phyloP scores from a whole-genome alignment of 2,329 filamentous ascomycete species.

The Apiospora sp. region DNA sequence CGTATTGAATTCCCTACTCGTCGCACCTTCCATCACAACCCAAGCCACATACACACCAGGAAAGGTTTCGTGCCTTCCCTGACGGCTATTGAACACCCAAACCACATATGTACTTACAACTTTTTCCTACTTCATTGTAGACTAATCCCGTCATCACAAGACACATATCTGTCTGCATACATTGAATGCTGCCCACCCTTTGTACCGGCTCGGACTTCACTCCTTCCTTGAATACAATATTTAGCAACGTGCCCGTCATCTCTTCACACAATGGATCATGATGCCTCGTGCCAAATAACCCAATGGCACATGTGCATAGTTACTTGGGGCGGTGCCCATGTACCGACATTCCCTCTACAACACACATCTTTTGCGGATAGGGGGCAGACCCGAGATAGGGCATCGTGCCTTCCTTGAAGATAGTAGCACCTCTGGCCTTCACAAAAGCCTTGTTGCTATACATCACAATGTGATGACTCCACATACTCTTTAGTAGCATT shows the following conservation, averaged over 20 bases:
- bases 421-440: no score
- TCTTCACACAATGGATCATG: background rate
- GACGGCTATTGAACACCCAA: background rate
- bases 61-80: background rate
- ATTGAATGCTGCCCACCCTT: background rate
- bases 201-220: background rate
- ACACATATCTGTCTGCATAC: no score
- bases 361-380: no score
- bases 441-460: no score
- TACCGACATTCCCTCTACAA: background rate
- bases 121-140: background rate
- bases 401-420: background rate
- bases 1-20: background rate
- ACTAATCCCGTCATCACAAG: background rate
- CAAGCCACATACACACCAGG: background rate
- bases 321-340: background rate
- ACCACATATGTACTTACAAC: background rate
- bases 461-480: no score
- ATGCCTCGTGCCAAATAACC: background rate
- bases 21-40: background rate
- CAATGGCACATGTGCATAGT: no score
- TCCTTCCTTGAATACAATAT: background rate
- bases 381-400: no score
- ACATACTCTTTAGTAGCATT: no score
- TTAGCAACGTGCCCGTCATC: background rate